These are phyloP conservation scores for Acanthamoeba polyphaga DNA, from an alignment of 208 protist genomes.

Conservation along the genomic window DNA sequence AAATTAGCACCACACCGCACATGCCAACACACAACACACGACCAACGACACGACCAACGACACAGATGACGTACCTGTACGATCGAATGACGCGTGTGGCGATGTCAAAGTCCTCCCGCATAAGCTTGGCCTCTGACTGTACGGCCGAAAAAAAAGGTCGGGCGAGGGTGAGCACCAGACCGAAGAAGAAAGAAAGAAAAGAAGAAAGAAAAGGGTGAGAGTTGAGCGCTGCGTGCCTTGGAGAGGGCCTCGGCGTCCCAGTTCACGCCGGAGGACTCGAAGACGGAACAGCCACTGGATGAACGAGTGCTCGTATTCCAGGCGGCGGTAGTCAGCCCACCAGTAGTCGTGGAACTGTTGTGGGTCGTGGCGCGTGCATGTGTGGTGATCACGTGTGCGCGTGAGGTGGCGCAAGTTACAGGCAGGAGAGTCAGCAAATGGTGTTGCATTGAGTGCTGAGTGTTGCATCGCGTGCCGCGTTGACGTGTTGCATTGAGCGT, in stretches of 20 bases:
- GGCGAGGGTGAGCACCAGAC: no score
- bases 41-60: background rate
- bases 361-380: background rate
- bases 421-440: no score
- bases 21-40: no score
- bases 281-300: slow-evolving; percentile 73
- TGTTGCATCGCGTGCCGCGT: no score
- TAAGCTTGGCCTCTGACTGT: slow-evolving; percentile 41
- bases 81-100: slow-evolving; percentile 58
- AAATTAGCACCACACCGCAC: background rate
- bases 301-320: slow-evolving; percentile 70
- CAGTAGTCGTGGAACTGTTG: slow-evolving; percentile 31
- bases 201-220: background rate
- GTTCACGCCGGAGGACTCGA: slow-evolving; percentile 61
- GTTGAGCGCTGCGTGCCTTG: background rate
- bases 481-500: background rate
- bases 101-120: slow-evolving; percentile 48
- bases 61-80: background rate
- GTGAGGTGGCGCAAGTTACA: background rate
- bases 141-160: no score
- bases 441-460: no score
- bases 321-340: slow-evolving; percentile 44
- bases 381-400: background rate
- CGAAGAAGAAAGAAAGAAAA: background rate
- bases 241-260: slow-evolving; percentile 72